These are phyloP conservation scores for Tuber umbilicatum DNA, from an alignment of 495 filamentous ascomycete species.

Conservation along the genomic window DNA sequence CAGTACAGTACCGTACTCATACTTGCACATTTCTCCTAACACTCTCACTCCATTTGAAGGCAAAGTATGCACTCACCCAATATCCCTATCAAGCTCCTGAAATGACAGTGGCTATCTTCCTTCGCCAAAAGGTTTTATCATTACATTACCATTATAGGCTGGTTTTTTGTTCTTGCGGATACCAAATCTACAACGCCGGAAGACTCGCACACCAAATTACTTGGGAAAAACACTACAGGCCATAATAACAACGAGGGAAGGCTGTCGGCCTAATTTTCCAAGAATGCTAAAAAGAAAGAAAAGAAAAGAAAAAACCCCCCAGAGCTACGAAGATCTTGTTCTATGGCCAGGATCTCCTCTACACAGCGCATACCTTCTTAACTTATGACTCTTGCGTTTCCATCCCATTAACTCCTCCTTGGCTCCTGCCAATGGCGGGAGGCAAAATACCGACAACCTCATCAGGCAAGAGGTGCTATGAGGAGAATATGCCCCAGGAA, in stretches of 20 bases:
- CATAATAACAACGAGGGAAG: background rate
- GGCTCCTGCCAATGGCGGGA: background rate
- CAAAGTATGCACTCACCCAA: too few relatives aligned
- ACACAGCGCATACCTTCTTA: background rate
- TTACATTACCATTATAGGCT: background rate
- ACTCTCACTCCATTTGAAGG: background rate
- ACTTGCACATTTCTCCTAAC: background rate
- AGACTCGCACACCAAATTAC: background rate
- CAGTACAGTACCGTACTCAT: background rate
- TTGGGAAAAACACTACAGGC: background rate
- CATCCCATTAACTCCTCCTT: background rate
- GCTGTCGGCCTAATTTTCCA: conserved; percentile 1
- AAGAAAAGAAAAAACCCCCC: background rate
- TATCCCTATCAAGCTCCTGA: background rate
- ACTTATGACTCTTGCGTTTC: background rate
- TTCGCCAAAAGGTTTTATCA: background rate
- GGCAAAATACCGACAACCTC: background rate
- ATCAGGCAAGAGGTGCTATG: background rate
- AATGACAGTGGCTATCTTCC: background rate
- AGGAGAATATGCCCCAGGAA: background rate
- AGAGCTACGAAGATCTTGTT: background rate
- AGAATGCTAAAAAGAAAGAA: background rate
- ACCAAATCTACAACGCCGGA: background rate
- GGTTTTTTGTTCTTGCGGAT: background rate
- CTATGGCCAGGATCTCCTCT: background rate